A percentile compares a stretch with the other conserved stretches of the same genome.
Evolutionary conservation across 768 basidiomycete species (phyloP).

Genomic region (Amanita molliuscula): DNA sequence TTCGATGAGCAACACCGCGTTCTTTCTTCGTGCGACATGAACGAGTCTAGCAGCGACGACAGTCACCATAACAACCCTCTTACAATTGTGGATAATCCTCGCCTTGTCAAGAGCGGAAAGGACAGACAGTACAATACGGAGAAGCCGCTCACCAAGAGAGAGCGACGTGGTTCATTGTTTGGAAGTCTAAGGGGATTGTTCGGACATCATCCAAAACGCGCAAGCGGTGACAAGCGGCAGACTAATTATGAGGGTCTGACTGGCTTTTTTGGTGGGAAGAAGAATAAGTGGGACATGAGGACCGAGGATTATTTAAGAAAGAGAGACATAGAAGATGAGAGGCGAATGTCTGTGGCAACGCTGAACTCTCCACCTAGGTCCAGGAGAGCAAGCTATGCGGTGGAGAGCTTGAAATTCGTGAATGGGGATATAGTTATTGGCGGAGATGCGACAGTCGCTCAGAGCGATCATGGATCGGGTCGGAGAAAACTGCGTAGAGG

Average conservation of each 20-base stretch:
- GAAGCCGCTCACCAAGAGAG: conserved; percentile 3
- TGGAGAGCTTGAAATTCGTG: background rate
- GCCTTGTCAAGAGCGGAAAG: conserved; percentile 22
- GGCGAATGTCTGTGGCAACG: background rate
- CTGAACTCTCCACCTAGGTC: conserved; percentile 1
- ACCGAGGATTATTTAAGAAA: conserved; percentile 16
- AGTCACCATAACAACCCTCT: conserved; percentile 20
- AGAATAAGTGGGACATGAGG: conserved; percentile 9
- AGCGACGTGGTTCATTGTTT: conserved; percentile 2
- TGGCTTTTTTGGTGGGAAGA: conserved; percentile 6
- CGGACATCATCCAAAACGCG: background rate
- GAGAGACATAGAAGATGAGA: background rate
- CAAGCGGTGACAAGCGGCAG: background rate
- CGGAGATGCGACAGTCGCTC: too few relatives aligned
- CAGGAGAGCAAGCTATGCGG: background rate
- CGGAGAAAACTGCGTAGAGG: background rate
- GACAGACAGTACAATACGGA: conserved; percentile 1
- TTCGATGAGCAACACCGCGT: conserved; percentile 12
- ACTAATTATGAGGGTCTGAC: background rate
- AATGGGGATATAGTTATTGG: background rate
- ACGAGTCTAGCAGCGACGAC: conserved; percentile 25
- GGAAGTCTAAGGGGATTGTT: conserved; percentile 5
- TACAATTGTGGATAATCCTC: conserved; percentile 46
- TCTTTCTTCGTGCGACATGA: conserved; percentile 4
- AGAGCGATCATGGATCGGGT: background rate